Percentiles rank a stretch among this genome's conserved stretches.
phyloP scores from a whole-genome alignment of 1,284 basidiomycete species.

The Cystobasidium sp. region DNA sequence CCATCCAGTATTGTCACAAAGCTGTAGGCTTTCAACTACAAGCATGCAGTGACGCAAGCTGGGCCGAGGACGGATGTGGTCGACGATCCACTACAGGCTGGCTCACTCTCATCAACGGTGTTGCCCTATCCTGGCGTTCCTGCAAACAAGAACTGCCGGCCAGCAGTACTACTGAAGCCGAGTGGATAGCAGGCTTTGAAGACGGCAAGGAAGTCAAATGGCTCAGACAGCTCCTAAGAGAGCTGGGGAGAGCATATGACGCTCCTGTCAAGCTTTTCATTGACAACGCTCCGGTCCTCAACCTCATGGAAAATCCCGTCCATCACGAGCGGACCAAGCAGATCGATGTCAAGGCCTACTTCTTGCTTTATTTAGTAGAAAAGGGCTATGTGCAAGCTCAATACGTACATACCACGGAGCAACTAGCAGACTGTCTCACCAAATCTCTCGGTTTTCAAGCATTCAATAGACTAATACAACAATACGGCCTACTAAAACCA shows the following conservation, averaged over 20 bases:
- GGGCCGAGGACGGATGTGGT: slow-evolving; percentile 55
- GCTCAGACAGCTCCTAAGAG: not conserved
- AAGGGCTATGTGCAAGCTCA: not conserved
- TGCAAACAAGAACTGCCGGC: slow-evolving; percentile 58
- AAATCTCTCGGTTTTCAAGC: not conserved
- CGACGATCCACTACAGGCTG: slow-evolving; percentile 58
- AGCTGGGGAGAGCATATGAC: not conserved
- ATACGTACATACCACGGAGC: not conserved
- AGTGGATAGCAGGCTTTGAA: slow-evolving; percentile 58
- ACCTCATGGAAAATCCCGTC: not conserved
- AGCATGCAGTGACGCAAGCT: slow-evolving; percentile 61
- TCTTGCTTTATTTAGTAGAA: not conserved
- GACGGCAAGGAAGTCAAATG: not conserved
- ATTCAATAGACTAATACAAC: not conserved
- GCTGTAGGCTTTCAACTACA: too few species aligned
- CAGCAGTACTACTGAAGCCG: slow-evolving; percentile 58
- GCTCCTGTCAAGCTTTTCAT: not conserved
- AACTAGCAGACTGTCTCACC: not conserved
- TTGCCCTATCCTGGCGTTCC: slow-evolving; percentile 58
- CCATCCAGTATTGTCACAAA: too few species aligned
- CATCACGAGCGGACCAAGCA: not conserved
- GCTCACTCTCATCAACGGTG: slow-evolving; percentile 54
- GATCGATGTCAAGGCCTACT: not conserved
- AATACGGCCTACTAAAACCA: not conserved
- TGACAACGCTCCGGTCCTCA: not conserved